Conservation (phyloP, 768 basidiomycete species). For the Boletus tomentosulus region DNA sequence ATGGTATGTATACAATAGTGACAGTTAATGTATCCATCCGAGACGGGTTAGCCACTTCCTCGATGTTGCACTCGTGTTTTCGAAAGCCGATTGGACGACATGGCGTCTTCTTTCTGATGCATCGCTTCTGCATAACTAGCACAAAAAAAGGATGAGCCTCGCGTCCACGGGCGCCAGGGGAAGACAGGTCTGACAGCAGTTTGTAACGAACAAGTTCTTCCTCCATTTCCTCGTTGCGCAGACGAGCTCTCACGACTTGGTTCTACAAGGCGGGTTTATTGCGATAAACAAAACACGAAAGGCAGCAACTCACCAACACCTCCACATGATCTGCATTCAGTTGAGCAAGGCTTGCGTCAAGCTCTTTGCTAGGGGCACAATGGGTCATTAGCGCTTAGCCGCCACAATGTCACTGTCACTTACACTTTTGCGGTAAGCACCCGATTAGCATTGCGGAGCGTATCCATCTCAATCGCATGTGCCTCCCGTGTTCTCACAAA, state of each 20-base stretch:
- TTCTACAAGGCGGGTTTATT: slow-evolving; percentile 52
- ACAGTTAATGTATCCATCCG: background rate
- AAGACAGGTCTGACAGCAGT: slow-evolving; percentile 50
- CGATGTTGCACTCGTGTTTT: slow-evolving; percentile 12
- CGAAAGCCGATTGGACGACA: slow-evolving; percentile 62
- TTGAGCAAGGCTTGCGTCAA: slow-evolving; percentile 76
- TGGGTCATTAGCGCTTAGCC: slow-evolving; percentile 1
- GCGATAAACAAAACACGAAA: slow-evolving; percentile 1
- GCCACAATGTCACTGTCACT: slow-evolving; percentile 28
- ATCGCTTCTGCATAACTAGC: slow-evolving; percentile 68
- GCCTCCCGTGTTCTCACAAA: slow-evolving; percentile 71
- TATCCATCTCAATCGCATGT: slow-evolving; percentile 81
- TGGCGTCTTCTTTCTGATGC: slow-evolving; percentile 70
- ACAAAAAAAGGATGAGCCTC: background rate
- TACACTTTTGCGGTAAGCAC: slow-evolving; percentile 75
- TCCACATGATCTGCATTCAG: slow-evolving; percentile 81
- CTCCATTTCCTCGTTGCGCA: slow-evolving; percentile 92
- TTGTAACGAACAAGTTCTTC: slow-evolving; percentile 93
- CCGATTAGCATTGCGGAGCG: slow-evolving; percentile 76
- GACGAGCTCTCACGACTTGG: slow-evolving; percentile 82
- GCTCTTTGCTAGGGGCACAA: slow-evolving; percentile 54
- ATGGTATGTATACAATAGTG: slow-evolving; percentile 13
- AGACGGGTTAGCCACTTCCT: slow-evolving; percentile 15
- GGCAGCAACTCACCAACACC: slow-evolving; percentile 46
- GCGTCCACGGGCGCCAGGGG: background rate